A percentile compares a stretch with the other conserved stretches of the same genome.
Conservation (phyloP, 352 stramenopile genomes). For the Pythium monospermum region DNA sequence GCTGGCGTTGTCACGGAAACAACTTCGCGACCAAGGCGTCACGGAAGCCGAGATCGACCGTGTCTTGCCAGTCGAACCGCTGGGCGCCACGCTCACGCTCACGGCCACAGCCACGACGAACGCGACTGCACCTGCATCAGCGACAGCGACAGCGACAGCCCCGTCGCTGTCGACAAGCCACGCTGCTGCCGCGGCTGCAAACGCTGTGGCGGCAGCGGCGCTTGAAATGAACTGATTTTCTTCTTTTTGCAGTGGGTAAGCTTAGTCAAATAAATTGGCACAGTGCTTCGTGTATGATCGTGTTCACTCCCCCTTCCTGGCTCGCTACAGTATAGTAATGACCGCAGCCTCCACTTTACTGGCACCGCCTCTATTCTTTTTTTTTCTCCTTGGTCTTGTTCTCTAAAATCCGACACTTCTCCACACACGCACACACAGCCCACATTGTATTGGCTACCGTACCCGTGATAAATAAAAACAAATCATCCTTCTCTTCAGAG, state of each 20-base stretch:
- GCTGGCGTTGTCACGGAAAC: slow-evolving; percentile 48
- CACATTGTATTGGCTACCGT: too few species aligned
- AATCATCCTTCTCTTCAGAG: slow-evolving; percentile 6
- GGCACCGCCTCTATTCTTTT: too few species aligned
- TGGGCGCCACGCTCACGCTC: background rate
- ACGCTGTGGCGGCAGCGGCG: background rate
- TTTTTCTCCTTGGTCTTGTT: too few species aligned
- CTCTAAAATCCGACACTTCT: too few species aligned
- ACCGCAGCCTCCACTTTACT: too few species aligned
- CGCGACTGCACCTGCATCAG: background rate
- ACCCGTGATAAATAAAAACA: slow-evolving; percentile 9
- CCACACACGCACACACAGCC: too few species aligned
- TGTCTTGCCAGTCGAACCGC: slow-evolving; percentile 32
- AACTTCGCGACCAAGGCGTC: slow-evolving; percentile 46
- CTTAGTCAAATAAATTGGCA: too few species aligned
- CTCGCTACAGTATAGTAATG: too few species aligned
- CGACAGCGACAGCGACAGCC: background rate
- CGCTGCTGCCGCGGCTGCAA: slow-evolving; percentile 3
- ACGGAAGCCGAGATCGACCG: slow-evolving; percentile 46
- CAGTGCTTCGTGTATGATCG: too few species aligned
- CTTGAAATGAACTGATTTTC: background rate
- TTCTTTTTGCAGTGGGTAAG: too few species aligned
- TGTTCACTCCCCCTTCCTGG: too few species aligned
- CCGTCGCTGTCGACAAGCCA: too few species aligned
- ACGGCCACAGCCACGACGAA: background rate